Base-by-base conservation (phyloP, 2,329 filamentous ascomycete species). In the Diaporthe citriasiana region DNA sequence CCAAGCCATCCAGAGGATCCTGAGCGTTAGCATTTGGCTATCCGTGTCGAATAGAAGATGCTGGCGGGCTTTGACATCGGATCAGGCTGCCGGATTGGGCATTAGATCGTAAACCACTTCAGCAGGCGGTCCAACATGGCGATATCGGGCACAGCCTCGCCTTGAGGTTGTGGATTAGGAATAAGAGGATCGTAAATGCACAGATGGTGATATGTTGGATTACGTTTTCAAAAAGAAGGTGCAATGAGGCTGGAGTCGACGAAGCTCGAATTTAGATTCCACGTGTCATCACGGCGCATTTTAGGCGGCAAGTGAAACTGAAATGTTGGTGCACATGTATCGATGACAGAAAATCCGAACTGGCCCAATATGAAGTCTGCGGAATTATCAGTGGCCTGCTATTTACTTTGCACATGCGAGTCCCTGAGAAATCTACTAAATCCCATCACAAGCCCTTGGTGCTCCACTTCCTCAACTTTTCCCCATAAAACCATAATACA, bases 401-500 rank as follows among this genome's bases (percentile, higher is more conserved):
- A 40, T 40, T 17, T 3, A 0, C 13, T 4, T n/a, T 59, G 56
- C 35, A 15, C 35, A 22, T 17, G 22, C 12, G 1, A n/a, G 10
- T 9, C n/a, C n/a, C 27, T 3, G 22, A 12, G 4, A 50, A 38
- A 51, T 22, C 33, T 53, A 47, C n/a, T n/a, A 47, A 7, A n/a
- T n/a, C 2, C 10, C 17, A 40, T 68, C n/a, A 68, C 33, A 68
- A 38, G 8, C 63, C 63, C 47, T 68, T 68, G 4, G 63, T 68
- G 38, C 51, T 59, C 68, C 55, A 59, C 22, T 59, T 70, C 25
- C 68, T 47, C 25, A 70, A 51, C 6, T 42, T 42, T 35, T 45
- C 53, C 25, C 70, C 70, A 12, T 72, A 72, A 35, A 60, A 65
- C 70, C 70, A 72, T 7, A 72, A 6, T 3, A 72, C 27, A 10